phyloP scores from a whole-genome alignment of 495 filamentous ascomycete genomes.

The Eremomyces bilateralis region DNA sequence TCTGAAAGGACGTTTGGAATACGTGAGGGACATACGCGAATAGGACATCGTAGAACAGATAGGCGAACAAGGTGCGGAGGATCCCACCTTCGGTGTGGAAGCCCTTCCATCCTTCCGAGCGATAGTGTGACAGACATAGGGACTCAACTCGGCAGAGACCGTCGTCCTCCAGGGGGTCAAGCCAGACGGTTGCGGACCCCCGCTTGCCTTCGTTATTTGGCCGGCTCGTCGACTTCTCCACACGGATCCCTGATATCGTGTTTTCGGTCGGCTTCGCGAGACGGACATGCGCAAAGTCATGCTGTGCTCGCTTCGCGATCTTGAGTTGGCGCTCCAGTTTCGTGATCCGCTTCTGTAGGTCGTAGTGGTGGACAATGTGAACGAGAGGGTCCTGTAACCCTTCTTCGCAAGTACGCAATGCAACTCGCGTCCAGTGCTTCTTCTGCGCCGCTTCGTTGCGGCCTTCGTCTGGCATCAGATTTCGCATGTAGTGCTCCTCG shows the following conservation, averaged over 20 bases:
- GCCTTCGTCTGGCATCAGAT: constrained; percentile 27
- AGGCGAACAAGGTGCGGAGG: constrained; percentile 71
- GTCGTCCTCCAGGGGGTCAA: constrained; percentile 33
- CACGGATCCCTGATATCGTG: constrained; percentile 49
- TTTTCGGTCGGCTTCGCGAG: constrained; percentile 55
- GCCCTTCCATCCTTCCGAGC: constrained; percentile 71
- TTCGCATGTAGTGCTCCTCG: constrained; percentile 86
- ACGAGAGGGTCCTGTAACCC: constrained; percentile 74
- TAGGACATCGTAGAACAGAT: constrained; percentile 81
- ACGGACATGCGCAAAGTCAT: constrained; percentile 75
- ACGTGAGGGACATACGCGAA: constrained; percentile 92
- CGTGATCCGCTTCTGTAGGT: constrained; percentile 73
- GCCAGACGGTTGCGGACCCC: constrained; percentile 69
- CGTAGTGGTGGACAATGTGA: constrained; percentile 81
- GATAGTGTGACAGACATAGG: constrained; percentile 81
- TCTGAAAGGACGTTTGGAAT: constrained; percentile 88
- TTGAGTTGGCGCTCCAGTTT: constrained; percentile 76
- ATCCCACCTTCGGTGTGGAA: constrained; percentile 86
- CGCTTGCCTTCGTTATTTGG: constrained; percentile 8
- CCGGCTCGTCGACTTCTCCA: constrained; percentile 28
- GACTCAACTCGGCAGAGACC: constrained; percentile 67
- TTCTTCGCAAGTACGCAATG: constrained; percentile 63
- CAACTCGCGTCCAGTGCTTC: constrained; percentile 64
- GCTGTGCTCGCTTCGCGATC: constrained; percentile 68
- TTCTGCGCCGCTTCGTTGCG: constrained; percentile 24